phyloP scores from a whole-genome alignment of 306 rosid species.

The Cicer cuneatum region DNA sequence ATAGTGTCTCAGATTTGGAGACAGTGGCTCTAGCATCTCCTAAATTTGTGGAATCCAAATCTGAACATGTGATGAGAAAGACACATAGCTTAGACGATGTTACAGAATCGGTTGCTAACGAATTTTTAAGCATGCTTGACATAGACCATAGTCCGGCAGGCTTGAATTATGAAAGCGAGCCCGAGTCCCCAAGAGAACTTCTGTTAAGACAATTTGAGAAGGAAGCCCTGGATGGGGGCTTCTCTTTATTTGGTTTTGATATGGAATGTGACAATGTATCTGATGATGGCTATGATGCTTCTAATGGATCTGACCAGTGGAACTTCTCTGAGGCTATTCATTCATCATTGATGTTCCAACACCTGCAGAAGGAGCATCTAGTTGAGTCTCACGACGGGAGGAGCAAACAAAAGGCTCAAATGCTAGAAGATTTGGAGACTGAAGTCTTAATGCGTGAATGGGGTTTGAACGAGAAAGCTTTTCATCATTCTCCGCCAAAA shows the following conservation, averaged over 20 bases:
- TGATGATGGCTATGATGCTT: slow-evolving; percentile 48
- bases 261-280: slow-evolving; percentile 47
- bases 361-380: slow-evolving; percentile 58
- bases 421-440: slow-evolving; percentile 81
- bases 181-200: slow-evolving; percentile 86
- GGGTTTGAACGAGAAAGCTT: slow-evolving; percentile 84
- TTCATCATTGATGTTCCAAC: slow-evolving; percentile 59
- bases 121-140: slow-evolving; percentile 76
- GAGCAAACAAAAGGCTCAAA: slow-evolving; percentile 70
- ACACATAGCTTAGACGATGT: slow-evolving; percentile 69
- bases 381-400: slow-evolving; percentile 55
- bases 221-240: slow-evolving; percentile 73
- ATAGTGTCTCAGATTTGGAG: slow-evolving; percentile 65
- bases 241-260: slow-evolving; percentile 71
- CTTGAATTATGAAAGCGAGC: slow-evolving; percentile 73
- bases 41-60: slow-evolving; percentile 46
- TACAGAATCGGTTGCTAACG: slow-evolving; percentile 72
- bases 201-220: slow-evolving; percentile 84
- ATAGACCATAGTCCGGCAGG: slow-evolving; percentile 59
- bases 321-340: slow-evolving; percentile 55
- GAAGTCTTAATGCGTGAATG: slow-evolving; percentile 85
- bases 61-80: slow-evolving; percentile 44
- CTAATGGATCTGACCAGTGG: slow-evolving; percentile 51
- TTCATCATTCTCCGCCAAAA: slow-evolving; percentile 75
- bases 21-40: slow-evolving; percentile 69